A percentile compares a stretch with the other conserved stretches of the same genome.
These are phyloP conservation scores for Starmerella asiatica DNA, from an alignment of 805 yeast genomes.

Conservation along the genomic window DNA sequence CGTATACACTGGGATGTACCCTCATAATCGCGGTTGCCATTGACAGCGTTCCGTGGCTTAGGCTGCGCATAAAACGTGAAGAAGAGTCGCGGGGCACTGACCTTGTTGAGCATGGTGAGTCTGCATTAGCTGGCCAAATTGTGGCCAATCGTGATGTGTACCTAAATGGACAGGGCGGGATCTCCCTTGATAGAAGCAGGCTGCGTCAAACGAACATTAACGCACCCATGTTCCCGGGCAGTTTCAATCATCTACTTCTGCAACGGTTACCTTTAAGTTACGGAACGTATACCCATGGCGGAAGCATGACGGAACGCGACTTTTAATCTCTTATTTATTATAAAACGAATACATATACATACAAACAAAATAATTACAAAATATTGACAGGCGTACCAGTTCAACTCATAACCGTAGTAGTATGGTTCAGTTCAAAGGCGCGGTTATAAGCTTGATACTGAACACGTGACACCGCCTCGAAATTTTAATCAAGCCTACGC, in stretches of 20 bases:
- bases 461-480: no score
- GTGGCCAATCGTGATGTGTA: neutral
- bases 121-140: slow-evolving; percentile 31
- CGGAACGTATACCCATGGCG: slow-evolving; percentile 12
- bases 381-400: no score
- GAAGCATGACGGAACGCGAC: neutral
- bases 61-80: slow-evolving; percentile 70
- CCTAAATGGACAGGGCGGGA: neutral
- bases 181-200: slow-evolving; percentile 4
- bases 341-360: no score
- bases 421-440: no score
- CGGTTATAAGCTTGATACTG: no score
- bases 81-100: slow-evolving; percentile 85
- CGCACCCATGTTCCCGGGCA: slow-evolving; percentile 18
- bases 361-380: no score
- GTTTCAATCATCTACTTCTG: slow-evolving; percentile 19
- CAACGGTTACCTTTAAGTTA: slow-evolving; percentile 18
- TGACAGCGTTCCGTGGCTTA: slow-evolving; percentile 68
- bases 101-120: slow-evolving; percentile 80
- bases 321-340: no score
- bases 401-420: no score
- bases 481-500: no score
- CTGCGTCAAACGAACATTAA: slow-evolving; percentile 16
- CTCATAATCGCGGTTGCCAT: slow-evolving; percentile 49
- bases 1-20: slow-evolving; percentile 67